phyloP scores from a whole-genome alignment of 2,329 filamentous ascomycete species.

The Cercospora zeina region DNA sequence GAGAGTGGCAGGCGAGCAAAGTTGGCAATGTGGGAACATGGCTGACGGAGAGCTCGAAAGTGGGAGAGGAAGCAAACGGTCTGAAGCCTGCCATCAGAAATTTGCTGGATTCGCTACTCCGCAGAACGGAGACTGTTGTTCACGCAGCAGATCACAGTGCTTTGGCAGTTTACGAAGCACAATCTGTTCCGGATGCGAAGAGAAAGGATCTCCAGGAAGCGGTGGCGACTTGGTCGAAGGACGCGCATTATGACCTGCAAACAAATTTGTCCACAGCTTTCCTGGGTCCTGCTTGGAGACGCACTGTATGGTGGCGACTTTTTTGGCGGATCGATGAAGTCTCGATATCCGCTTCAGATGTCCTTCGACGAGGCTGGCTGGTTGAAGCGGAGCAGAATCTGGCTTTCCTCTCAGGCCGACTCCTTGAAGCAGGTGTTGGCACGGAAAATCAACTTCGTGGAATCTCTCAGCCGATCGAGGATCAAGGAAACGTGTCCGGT shows the following conservation, averaged over 20 bases:
- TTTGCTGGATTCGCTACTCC: constrained; percentile 67
- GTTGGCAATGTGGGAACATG: constrained; percentile 34
- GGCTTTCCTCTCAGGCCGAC: constrained; percentile 78
- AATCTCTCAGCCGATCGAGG: constrained; percentile 17
- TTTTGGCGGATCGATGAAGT: constrained; percentile 96
- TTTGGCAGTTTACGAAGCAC: constrained; percentile 35
- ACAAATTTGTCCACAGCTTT: constrained; percentile 78
- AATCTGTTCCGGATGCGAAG: constrained; percentile 47
- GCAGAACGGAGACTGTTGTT: constrained; percentile 55
- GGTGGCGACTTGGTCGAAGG: constrained; percentile 72
- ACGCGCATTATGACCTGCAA: constrained; percentile 79
- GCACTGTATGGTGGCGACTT: constrained; percentile 88
- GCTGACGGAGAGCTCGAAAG: constrained; percentile 32
- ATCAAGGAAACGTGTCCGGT: background rate
- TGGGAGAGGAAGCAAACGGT: constrained; percentile 42
- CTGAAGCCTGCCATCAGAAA: constrained; percentile 67
- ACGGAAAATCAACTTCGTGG: constrained; percentile 32
- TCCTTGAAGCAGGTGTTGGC: constrained; percentile 63
- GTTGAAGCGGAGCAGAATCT: constrained; percentile 74
- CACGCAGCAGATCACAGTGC: constrained; percentile 50
- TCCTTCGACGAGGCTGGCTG: constrained; percentile 75
- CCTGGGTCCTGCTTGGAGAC: constrained; percentile 71
- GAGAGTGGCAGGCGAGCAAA: constrained; percentile 41
- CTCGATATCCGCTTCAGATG: constrained; percentile 75
- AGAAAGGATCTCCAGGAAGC: constrained; percentile 56